Evolutionary conservation across 441 rosid species (phyloP), one percentile per base, ranked within the genome.

Genomic region (Cnidoscolus chayamansa): DNA sequence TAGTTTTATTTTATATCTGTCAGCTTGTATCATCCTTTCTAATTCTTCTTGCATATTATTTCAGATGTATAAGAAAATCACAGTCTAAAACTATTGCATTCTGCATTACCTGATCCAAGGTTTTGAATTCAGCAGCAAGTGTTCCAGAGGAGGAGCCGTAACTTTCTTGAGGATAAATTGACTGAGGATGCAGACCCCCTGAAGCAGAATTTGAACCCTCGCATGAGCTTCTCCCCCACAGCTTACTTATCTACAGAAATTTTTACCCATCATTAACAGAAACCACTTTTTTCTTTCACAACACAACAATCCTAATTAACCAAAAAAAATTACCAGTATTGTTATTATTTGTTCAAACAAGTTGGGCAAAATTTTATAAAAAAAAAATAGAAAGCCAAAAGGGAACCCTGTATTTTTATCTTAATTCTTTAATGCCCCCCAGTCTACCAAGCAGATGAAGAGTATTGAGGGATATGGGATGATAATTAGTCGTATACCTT

Each of bases 101-200:
- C 30, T 10, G 66, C 17, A 72, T 77, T 76, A 95, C 99, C 95
- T 95, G 90, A 4, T 88, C 94, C 72, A 95, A 84, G 56, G 99
- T 87, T 67, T 78, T 86, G 87, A 83, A 95, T 72, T 89, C 71
- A 77, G 93, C 99, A 4, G 97, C 86, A 77, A 95, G 17, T 57
- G 81, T 40, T 47, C 43, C 37, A 35, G 37, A 35, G 37, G 3
- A 35, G 49, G 80, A 84, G 74, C 9, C 70, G 61, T 78, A 80
- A 72, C 85, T 84, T 65, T 84, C 92, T 66, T 83, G 82, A 65
- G 66, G 81, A 77, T 86, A 80, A 0, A 86, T 50, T 8, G 81
- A 20, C 50, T 81, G 91, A 25, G 86, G 73, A 83, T 86, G 76
- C 70, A 83, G 62, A 81, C 79, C 84, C 88, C 88, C 75, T 59